Conservation (phyloP, 148 eudicot genomes). For the Vaccinium myrtillus region DNA sequence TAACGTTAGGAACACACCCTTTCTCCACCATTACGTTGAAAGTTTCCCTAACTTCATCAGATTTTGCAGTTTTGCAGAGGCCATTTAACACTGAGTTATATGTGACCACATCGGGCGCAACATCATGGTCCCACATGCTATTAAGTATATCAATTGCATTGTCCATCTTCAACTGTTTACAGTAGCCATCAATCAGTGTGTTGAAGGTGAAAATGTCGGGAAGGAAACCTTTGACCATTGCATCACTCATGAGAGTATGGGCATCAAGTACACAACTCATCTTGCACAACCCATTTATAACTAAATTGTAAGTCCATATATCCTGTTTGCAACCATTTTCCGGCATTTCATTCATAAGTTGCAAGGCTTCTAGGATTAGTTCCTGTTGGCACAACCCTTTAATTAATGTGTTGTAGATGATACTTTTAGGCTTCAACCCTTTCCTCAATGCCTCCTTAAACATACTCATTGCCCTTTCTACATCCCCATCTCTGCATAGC, state of each 20-base stretch:
- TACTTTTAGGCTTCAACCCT: constrained; percentile 53
- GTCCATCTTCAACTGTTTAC: constrained; percentile 73
- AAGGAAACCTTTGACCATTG: constrained; percentile 66
- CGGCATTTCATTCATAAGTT: constrained; percentile 70
- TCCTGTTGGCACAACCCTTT: constrained; percentile 77
- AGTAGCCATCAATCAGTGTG: constrained; percentile 85
- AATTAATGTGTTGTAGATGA: constrained; percentile 79
- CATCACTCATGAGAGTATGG: constrained; percentile 60
- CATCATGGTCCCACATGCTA: constrained; percentile 71
- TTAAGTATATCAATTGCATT: constrained; percentile 66
- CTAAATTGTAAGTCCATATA: constrained; percentile 79
- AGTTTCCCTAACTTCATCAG: constrained; percentile 67
- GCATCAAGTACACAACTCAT: constrained; percentile 87
- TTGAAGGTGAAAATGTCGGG: constrained; percentile 92
- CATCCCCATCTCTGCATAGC: constrained; percentile 67
- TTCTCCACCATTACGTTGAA: constrained; percentile 75
- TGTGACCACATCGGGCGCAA: constrained; percentile 80
- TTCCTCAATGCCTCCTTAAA: constrained; percentile 55
- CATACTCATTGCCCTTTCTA: constrained; percentile 62
- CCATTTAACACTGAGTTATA: constrained; percentile 85
- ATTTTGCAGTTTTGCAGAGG: constrained; percentile 72
- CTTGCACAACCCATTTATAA: constrained; percentile 86
- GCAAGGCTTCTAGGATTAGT: constrained; percentile 64
- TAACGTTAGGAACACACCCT: constrained; percentile 68
- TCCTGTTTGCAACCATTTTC: constrained; percentile 66